phyloP scores from a whole-genome alignment of 495 filamentous ascomycete genomes.

The Penicillium ucsense region DNA sequence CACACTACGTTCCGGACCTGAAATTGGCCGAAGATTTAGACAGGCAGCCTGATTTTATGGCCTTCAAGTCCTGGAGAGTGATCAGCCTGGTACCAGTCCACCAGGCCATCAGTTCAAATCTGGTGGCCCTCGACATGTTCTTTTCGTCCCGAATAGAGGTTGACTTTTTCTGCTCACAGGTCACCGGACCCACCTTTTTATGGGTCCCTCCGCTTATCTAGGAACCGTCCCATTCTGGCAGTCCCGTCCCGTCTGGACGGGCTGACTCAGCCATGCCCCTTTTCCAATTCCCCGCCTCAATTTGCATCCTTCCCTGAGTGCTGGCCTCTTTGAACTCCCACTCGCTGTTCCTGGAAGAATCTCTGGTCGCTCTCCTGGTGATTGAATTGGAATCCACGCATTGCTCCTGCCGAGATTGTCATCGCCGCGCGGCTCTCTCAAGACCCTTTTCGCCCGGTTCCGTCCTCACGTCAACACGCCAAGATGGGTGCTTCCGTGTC shows the following conservation, averaged over 20 bases:
- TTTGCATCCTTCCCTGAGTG: background rate
- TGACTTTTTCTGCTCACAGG: no score
- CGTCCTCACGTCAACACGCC: slow-evolving; percentile 12
- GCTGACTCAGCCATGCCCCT: slow-evolving; percentile 25
- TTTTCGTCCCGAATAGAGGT: no score
- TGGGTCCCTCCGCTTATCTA: no score
- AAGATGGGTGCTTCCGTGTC: slow-evolving; percentile 73
- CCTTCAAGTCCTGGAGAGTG: no score
- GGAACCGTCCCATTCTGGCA: no score
- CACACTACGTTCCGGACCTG: no score
- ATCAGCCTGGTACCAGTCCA: no score
- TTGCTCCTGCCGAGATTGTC: background rate
- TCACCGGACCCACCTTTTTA: no score
- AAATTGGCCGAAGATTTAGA: no score
- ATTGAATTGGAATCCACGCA: background rate
- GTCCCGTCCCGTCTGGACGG: background rate
- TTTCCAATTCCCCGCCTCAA: slow-evolving; percentile 25
- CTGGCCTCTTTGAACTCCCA: slow-evolving; percentile 9
- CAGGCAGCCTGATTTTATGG: no score
- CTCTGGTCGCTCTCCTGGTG: background rate
- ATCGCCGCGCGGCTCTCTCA: background rate
- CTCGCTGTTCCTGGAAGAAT: background rate
- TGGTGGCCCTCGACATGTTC: no score
- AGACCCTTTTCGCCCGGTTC: background rate
- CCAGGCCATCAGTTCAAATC: no score